Evolutionary conservation across 2,329 filamentous ascomycete species (phyloP), one percentile per base, ranked within the genome.

Genomic region (Chrysosporium queenslandicum): DNA sequence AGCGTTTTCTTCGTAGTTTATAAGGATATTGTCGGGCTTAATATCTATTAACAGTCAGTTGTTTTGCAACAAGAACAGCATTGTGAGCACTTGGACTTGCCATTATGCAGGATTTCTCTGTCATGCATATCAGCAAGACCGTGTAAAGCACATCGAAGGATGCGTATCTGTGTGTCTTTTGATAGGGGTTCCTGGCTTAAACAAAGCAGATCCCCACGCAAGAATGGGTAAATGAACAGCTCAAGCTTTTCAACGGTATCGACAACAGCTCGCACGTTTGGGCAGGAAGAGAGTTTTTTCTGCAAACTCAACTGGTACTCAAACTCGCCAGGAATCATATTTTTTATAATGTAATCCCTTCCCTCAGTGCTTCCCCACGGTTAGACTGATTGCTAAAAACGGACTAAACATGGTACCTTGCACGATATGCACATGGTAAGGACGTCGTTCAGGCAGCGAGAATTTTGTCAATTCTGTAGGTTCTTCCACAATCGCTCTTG

Each of bases 21-120:
- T 16, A 14, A 68, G 58, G 37, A 67, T 65, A 49, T 68, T 68
- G 53, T 68, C 63, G 14, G 66, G 62, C 52, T 68, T 69, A 53
- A 67, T 61, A 46, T 68, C 67, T 63, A 57, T 23, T 25, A 20
- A 46, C 16, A 37, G 47, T 57, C 29, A 57, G 54, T n/a, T 32
- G 49, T 23, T n/a, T 34, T 46, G 41, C 42, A 9, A 36, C 40
- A 30, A 29, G 16, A 4, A 23, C n/a, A 29, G 36, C 36, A 46
- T 53, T 37, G 39, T 30, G 52, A 43, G 14, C 1, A 32, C 43
- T 41, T 16, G 48, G 48, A 56, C 58, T 56, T 56, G 58, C 65
- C 62, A 27, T 59, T 67, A 52, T 70, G 64, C 6, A 67, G 40
- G 30, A 69, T 65, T 7, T 61, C 49, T 45, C 56, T 58, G 21